Base-by-base conservation (phyloP, 2,329 filamentous ascomycete genomes). In the Emmonsiellopsis sp. region DNA sequence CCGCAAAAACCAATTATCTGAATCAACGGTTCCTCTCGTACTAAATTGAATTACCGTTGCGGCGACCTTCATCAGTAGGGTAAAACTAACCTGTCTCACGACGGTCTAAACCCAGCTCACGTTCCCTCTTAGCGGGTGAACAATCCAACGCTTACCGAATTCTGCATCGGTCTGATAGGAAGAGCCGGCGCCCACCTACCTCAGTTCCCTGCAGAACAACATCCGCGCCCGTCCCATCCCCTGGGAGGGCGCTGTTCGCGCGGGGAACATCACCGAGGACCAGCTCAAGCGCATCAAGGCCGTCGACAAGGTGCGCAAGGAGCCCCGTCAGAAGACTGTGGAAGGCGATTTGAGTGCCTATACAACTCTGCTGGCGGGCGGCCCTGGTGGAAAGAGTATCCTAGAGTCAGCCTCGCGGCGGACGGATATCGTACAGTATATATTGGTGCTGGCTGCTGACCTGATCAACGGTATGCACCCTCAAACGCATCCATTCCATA, bases 201-300 rank as follows among this genome's bases (percentile, higher is more conserved):
- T 88, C 60, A 80, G 83, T 68, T 92, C 89, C 62, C 81, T 96
- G 62, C 91, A 95, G 77, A 94, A 88, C 82, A 97, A 97, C 78
- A 95, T 97, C 70, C 88, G 93, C 68, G 87, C 88, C 67, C 84
- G 93, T 62, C 91, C 91, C 60, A 95, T 98, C 73, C 91, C 92
- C 55, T 98, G 93, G 93, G 92, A 97, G 73, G 92, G 92, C 64
- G 91, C 92, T 64, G 89, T 95, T 61, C 84, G 93, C 71, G 89
- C 89, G 63, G 89, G 91, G 71, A 93, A 89, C 66, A 87, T 98
- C 73, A 95, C 88, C 55, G 92, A 97, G 62, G 85, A 87, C 62
- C 92, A 98, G 72, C 82, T 96, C 63, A 88, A 87, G 76, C 92
- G 91, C 79, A 95, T 98, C 74, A 91, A 91, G 72, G 88, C 91